Evolutionary conservation across 495 filamentous ascomycete species (phyloP).

Genomic region (Parathielavia hyrcaniae): DNA sequence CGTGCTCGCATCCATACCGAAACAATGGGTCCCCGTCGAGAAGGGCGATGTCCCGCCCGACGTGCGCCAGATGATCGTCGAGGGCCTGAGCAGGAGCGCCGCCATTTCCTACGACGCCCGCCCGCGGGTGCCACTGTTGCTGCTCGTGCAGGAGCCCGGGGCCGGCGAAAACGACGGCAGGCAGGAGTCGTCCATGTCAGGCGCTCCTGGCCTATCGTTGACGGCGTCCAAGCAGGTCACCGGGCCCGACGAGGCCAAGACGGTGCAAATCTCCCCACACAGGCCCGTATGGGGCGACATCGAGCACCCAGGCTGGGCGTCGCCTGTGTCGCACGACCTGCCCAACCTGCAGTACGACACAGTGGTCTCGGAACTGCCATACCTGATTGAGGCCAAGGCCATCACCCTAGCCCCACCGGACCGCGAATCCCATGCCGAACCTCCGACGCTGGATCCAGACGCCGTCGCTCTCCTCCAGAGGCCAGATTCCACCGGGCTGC

Average conservation of each 20-base stretch:
- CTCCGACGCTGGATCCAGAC: conserved; percentile 46
- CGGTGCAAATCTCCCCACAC: conserved; percentile 26
- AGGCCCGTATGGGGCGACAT: conserved; percentile 65
- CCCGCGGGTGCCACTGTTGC: conserved; percentile 51
- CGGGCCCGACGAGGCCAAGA: conserved; percentile 12
- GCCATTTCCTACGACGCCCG: conserved; percentile 71
- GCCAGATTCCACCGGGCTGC: conserved; percentile 64
- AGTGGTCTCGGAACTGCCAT: conserved; percentile 80
- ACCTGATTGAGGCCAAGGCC: conserved; percentile 89
- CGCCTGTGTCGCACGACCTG: conserved; percentile 64
- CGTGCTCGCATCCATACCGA: conserved; percentile 75
- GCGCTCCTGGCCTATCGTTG: conserved; percentile 16
- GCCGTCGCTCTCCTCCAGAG: conserved; percentile 67
- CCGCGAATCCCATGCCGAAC: conserved; percentile 36
- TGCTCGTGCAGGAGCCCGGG: conserved; percentile 13
- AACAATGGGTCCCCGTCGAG: conserved; percentile 73
- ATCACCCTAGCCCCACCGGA: conserved; percentile 72
- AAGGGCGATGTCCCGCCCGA: conserved; percentile 67
- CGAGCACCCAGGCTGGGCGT: conserved; percentile 83
- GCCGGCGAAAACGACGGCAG: not conserved
- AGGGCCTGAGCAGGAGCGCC: conserved; percentile 65
- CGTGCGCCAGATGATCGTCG: conserved; percentile 67
- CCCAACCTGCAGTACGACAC: conserved; percentile 72
- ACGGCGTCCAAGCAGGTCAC: conserved; percentile 25
- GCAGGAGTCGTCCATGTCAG: not conserved